Evolutionary conservation across 306 rosid genomes (phyloP).

Genomic region (Hylodesmum podocarpum): DNA sequence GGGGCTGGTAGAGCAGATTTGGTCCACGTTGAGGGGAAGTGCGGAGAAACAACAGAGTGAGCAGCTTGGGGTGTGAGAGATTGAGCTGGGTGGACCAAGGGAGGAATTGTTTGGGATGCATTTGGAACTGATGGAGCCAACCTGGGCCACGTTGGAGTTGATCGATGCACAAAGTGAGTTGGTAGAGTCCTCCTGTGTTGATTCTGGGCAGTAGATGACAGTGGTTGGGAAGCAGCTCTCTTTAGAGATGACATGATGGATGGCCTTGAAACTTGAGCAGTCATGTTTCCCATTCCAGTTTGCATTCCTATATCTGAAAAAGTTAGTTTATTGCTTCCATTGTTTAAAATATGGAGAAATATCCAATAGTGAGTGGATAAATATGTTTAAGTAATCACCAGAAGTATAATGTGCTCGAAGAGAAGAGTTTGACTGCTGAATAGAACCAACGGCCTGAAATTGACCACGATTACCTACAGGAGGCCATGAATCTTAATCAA

Average conservation of each 20-base stretch:
- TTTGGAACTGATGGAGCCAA: slow-evolving; percentile 21
- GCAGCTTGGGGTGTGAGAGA: slow-evolving; percentile 2
- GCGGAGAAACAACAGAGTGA: neutral
- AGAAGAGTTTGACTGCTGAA: slow-evolving; percentile 24
- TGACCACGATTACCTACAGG: slow-evolving; percentile 28
- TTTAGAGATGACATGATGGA: slow-evolving; percentile 25
- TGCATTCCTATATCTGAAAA: slow-evolving; percentile 26
- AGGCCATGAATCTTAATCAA: slow-evolving; percentile 16
- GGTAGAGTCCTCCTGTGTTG: slow-evolving; percentile 27
- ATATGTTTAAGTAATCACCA: slow-evolving; percentile 29
- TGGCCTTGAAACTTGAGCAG: slow-evolving; percentile 24
- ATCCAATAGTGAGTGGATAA: neutral
- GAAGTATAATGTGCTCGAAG: slow-evolving; percentile 12
- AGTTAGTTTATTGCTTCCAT: slow-evolving; percentile 5
- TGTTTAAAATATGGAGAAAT: neutral
- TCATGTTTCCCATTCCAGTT: slow-evolving; percentile 22
- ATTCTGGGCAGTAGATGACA: slow-evolving; percentile 11
- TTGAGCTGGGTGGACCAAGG: neutral
- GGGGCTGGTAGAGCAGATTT: slow-evolving; percentile 17
- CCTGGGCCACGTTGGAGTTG: slow-evolving; percentile 1
- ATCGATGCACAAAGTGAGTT: neutral
- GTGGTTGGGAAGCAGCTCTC: slow-evolving; percentile 36
- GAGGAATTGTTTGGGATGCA: slow-evolving; percentile 22
- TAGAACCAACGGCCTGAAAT: slow-evolving; percentile 24
- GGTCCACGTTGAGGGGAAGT: neutral